Evolutionary conservation across 129 eudicot species (phyloP).

Genomic region (Pulicaria dysenterica): DNA sequence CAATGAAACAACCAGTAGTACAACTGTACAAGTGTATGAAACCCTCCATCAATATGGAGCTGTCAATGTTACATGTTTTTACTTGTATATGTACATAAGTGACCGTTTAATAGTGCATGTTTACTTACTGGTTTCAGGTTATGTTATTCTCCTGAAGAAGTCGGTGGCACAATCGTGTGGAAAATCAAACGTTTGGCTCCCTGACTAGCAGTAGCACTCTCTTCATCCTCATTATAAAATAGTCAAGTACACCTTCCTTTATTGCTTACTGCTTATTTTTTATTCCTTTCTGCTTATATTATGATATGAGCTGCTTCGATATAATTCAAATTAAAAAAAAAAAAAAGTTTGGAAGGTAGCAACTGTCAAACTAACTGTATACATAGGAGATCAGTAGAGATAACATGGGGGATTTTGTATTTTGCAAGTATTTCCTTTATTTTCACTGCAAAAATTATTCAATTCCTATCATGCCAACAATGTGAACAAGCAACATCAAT

Average conservation of each 20-base stretch:
- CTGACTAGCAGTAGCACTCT: conserved; percentile 65
- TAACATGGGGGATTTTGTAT: too few relatives aligned
- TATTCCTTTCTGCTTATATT: background rate
- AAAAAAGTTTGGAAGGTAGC: too few relatives aligned
- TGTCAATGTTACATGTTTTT: background rate
- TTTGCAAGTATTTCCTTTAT: background rate
- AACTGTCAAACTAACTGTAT: too few relatives aligned
- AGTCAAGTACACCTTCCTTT: conserved; percentile 4
- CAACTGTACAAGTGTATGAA: background rate
- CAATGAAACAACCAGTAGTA: background rate
- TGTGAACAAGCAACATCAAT: conserved; percentile 25
- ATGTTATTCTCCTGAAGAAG: conserved; percentile 55
- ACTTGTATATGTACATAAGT: background rate
- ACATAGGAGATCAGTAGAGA: too few relatives aligned
- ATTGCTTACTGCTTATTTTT: background rate
- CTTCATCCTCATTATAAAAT: conserved; percentile 52
- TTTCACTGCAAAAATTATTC: background rate
- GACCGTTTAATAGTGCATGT: background rate
- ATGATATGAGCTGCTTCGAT: background rate
- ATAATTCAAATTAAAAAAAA: too few relatives aligned
- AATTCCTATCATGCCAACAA: conserved; percentile 6
- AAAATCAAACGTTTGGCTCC: conserved; percentile 84
- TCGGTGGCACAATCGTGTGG: conserved; percentile 60
- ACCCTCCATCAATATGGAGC: background rate
- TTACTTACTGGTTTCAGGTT: conserved; percentile 49